Evolutionary conservation across 2,329 filamentous ascomycete species (phyloP), one percentile per base, ranked within the genome.

Genomic region (Aspergillus thermomutatus): DNA sequence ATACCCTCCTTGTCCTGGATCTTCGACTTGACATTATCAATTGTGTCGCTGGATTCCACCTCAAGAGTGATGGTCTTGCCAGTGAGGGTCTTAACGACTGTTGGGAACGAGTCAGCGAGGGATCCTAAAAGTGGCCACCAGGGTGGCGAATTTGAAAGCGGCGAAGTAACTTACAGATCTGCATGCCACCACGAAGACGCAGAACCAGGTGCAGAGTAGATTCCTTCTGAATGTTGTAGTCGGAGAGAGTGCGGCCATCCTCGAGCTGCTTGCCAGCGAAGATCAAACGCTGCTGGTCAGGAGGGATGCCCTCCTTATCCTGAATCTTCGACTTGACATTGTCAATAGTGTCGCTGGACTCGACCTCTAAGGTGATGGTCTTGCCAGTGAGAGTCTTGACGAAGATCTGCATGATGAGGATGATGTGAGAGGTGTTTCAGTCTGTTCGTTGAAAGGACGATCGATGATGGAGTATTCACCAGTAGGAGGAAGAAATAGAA

Each of bases 1-100:
- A 97, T 97, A 26, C 92, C 92, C 78, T 97, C 92, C 85, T 97
- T 97, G 72, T 97, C 92, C 77, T 97, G 92, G 46, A 97, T 97
- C 85, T 97, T 97, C 51, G 84, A 87, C 86, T 97, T 97, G 41
- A 97, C 92, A 61, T 96, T 96, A 82, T 96, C 92, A 77, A 96
- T 96, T 43, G 92, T 96, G 68, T 96, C 92, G 0, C 86, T 90
- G 17, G 82, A 85, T 73, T 87, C 85, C 7, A 87, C 85, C 74
- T 87, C 84, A 6, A 87, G 75, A 28, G 84, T 87, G 73, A 87
- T 87, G 61, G 84, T 87, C 79, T 87, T 84, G 61, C 82, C 82
- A 48, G 82, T 84, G 34, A 84, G 70, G 19, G 82, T 84, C 77
- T 84, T 84, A 64, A 84, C 82, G 66, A 84, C 77, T 76, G 62